These are phyloP conservation scores for Entomortierella chlamydospora DNA, from an alignment of 192 early-diverging fungal genomes.

Conservation along the genomic window DNA sequence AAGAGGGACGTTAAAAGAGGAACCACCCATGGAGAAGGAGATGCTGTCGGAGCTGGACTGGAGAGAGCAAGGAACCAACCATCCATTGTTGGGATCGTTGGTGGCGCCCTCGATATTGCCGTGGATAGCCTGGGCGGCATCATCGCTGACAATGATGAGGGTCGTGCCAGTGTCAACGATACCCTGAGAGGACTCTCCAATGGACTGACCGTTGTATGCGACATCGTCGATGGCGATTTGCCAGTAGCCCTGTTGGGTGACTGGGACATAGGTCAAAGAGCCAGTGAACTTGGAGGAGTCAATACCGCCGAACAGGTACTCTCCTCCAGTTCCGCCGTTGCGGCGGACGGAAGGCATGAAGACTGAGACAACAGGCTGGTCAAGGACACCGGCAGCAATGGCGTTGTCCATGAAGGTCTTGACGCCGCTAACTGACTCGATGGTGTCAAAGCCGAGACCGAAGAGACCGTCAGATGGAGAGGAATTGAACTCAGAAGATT, in stretches of 20 bases:
- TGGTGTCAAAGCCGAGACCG: conserved; percentile 69
- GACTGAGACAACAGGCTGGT: conserved; percentile 69
- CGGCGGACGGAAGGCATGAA: conserved; percentile 63
- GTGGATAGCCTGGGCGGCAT: conserved; percentile 66
- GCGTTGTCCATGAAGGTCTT: conserved; percentile 17
- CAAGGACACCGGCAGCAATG: conserved; percentile 63
- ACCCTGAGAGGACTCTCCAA: conserved; percentile 43
- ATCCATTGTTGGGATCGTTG: conserved; percentile 17
- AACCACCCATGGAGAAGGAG: conserved; percentile 48
- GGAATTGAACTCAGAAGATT: conserved; percentile 62
- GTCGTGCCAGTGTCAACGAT: conserved; percentile 77
- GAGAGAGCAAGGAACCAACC: conserved; percentile 20
- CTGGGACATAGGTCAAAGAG: conserved; percentile 63
- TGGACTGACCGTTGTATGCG: conserved; percentile 37
- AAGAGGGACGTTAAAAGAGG: conserved; percentile 42
- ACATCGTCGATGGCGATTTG: conserved; percentile 64
- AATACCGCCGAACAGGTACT: conserved; percentile 68
- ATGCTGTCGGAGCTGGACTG: conserved; percentile 20
- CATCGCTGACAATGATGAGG: conserved; percentile 65
- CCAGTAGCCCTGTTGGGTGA: conserved; percentile 66
- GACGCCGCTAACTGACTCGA: conserved; percentile 36
- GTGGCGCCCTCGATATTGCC: conserved; percentile 11
- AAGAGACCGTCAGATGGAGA: conserved; percentile 72
- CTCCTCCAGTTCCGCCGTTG: conserved; percentile 56
- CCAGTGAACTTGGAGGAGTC: conserved; percentile 59